Base-by-base conservation (phyloP, 177 flowering plant species). In the Vitis hybrid region DNA sequence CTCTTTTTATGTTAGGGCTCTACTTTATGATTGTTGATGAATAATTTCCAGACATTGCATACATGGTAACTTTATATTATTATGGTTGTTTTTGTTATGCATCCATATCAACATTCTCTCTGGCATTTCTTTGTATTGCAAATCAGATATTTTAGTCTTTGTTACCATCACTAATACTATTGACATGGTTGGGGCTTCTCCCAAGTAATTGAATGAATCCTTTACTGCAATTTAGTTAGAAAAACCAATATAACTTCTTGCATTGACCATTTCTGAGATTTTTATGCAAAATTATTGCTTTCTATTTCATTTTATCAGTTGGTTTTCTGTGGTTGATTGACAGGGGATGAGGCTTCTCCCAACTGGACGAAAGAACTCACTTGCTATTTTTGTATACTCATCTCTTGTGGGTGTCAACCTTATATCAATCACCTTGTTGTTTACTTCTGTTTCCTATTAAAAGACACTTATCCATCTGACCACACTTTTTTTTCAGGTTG, bases 301-400 rank as follows among this genome's bases (percentile, higher is more conserved):
- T 61, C 9, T 68, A 3, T 53, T 19, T 59, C 13, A 14, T 44
- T 59, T 20, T 56, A 15, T 60, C 49, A 12, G 53, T 28, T 59
- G n/a, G 22, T 15, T 78, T 63, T 50, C 60, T 4, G 59, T 57
- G 44, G 51, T 64, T 60, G 31, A 19, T 64, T 78, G 56, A 49
- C 89, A 95, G 99, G 99, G 99, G 64, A 95, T 95, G 99, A 93
- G 80, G 87, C 84, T 91, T 78, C 94, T 95, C 20, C 99, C 99
- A 64, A 86, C 91, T 70, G 97, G 99, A 59, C 82, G 91, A 72
- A 90, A 76, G 82, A 88, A 67, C 77, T 89, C 97, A 11, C 84
- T 95, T 9, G 96, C 85, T 14, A 78, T 95, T 52, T 81, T 92
- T 72, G 11, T 93, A 14, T 90, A 90, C 79, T 84, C 97, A 24